A percentile compares a stretch with the other conserved stretches of the same genome.
phyloP scores from a whole-genome alignment of 129 eudicot species.

The Pseudognaphalium luteoalbum region DNA sequence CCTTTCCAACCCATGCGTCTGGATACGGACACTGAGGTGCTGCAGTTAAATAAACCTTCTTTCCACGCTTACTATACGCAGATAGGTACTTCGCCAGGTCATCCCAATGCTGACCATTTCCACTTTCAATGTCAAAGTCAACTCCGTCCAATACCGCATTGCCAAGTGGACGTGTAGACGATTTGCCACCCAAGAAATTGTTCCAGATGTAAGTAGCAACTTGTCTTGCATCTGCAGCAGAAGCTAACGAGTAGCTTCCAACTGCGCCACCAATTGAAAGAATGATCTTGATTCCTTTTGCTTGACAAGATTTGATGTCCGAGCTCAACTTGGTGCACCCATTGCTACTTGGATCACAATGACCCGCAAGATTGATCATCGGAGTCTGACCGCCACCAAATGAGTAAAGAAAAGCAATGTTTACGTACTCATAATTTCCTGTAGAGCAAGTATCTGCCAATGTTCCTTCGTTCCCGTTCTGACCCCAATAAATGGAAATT shows the following conservation, averaged over 20 bases:
- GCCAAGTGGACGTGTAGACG: conserved; percentile 45
- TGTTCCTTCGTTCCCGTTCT: conserved; percentile 43
- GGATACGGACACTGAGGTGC: conserved; percentile 47
- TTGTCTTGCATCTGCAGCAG: conserved; percentile 39
- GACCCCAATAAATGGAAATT: conserved; percentile 52
- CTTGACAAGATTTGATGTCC: conserved; percentile 41
- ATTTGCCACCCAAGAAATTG: conserved; percentile 42
- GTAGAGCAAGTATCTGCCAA: conserved; percentile 37
- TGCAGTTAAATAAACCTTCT: conserved; percentile 40
- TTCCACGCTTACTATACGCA: conserved; percentile 23
- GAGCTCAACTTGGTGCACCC: conserved; percentile 32
- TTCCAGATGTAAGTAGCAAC: conserved; percentile 46
- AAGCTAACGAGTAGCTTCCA: conserved; percentile 32
- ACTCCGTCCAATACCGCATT: conserved; percentile 43
- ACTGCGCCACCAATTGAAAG: conserved; percentile 44
- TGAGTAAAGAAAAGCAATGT: conserved; percentile 39
- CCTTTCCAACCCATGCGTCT: conserved; percentile 33
- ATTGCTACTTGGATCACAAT: conserved; percentile 33
- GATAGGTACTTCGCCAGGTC: conserved; percentile 31
- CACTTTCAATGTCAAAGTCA: conserved; percentile 48
- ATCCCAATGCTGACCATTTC: conserved; percentile 33
- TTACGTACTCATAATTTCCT: conserved; percentile 37
- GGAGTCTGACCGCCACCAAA: conserved; percentile 43
- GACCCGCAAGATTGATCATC: conserved; percentile 38
- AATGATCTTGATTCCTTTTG: conserved; percentile 36